A percentile compares a stretch with the other conserved stretches of the same genome.
Evolutionary conservation across 2,329 filamentous ascomycete species (phyloP).

Genomic region (Calonectria honghensis): DNA sequence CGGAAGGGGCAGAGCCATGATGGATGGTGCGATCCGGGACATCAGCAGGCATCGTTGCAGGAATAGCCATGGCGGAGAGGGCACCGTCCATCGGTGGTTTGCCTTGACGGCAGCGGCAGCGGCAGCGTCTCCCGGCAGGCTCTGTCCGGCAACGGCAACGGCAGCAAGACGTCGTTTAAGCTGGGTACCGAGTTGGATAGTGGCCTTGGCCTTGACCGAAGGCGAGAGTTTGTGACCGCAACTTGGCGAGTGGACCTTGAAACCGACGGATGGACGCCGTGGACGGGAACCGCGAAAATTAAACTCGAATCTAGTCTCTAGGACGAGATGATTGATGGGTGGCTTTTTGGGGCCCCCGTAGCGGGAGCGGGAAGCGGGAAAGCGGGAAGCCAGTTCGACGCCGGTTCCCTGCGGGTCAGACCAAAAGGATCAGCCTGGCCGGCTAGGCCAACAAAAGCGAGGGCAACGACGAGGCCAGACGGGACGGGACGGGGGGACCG

Average conservation of each 20-base stretch:
- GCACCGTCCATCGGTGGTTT: constrained; percentile 38
- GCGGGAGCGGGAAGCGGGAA: constrained; percentile 42
- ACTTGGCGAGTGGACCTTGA: constrained; percentile 36
- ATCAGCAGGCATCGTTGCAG: constrained; percentile 33
- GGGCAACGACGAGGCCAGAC: constrained; percentile 31
- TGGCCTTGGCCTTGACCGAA: constrained; percentile 34
- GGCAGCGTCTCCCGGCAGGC: constrained; percentile 37
- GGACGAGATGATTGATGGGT: constrained; percentile 39
- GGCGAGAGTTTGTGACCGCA: constrained; percentile 29
- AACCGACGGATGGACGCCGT: constrained; percentile 39
- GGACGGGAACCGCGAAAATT: constrained; percentile 34
- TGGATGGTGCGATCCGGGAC: constrained; percentile 31
- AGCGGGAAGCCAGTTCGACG: constrained; percentile 38
- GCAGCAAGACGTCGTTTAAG: constrained; percentile 13
- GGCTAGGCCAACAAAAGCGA: constrained; percentile 11
- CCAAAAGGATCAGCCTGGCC: constrained; percentile 23
- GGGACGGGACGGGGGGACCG: constrained; percentile 26
- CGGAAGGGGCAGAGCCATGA: constrained; percentile 29
- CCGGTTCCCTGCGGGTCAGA: constrained; percentile 43
- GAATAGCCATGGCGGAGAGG: constrained; percentile 33
- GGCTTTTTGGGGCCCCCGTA: constrained; percentile 42
- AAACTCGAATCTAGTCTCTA: constrained; percentile 39
- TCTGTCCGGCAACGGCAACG: constrained; percentile 29
- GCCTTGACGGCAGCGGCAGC: constrained; percentile 34
- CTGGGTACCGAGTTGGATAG: constrained; percentile 25